Evolutionary conservation across 2,329 filamentous ascomycete genomes (phyloP).

Genomic region (Paraphaeosphaeria sporulosa): DNA sequence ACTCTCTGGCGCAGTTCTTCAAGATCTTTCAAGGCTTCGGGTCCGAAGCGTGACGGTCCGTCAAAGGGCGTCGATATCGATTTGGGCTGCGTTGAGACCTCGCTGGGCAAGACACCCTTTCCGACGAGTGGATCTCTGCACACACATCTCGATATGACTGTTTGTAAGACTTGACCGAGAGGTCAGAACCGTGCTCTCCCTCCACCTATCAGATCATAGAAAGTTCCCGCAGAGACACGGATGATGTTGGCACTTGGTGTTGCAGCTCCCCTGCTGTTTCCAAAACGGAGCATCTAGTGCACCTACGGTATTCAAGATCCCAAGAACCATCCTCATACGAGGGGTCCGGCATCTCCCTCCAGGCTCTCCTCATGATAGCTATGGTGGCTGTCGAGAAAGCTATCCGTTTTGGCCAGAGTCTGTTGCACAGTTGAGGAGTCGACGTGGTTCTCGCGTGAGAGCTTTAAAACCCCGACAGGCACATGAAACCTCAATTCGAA

Average conservation of each 20-base stretch:
- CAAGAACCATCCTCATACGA: slow-evolving; percentile 59
- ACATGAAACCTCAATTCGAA: slow-evolving; percentile 71
- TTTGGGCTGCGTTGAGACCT: slow-evolving; percentile 55
- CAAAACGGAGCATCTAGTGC: slow-evolving; percentile 19
- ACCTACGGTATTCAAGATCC: slow-evolving; percentile 51
- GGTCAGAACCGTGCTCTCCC: slow-evolving; percentile 49
- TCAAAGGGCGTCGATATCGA: slow-evolving; percentile 38
- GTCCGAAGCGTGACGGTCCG: slow-evolving; percentile 50
- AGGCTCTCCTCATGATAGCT: slow-evolving; percentile 54
- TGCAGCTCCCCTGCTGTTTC: slow-evolving; percentile 38
- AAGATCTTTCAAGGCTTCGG: slow-evolving; percentile 28
- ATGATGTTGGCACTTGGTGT: slow-evolving; percentile 45
- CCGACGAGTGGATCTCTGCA: slow-evolving; percentile 64
- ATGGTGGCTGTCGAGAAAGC: slow-evolving; percentile 56
- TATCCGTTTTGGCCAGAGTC: slow-evolving; percentile 70
- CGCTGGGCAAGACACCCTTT: slow-evolving; percentile 64
- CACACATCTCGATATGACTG: slow-evolving; percentile 49
- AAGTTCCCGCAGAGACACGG: slow-evolving; percentile 38
- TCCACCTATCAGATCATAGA: slow-evolving; percentile 34
- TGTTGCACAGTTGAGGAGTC: slow-evolving; percentile 74
- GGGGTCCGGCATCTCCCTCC: slow-evolving; percentile 60
- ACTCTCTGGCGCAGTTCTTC: slow-evolving; percentile 14
- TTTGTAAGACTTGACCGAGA: slow-evolving; percentile 51
- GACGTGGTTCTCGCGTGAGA: slow-evolving; percentile 79
- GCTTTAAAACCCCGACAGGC: slow-evolving; percentile 74